Base-by-base conservation (phyloP, 1,139 yeast species). In the Scheffersomyces quercinus region DNA sequence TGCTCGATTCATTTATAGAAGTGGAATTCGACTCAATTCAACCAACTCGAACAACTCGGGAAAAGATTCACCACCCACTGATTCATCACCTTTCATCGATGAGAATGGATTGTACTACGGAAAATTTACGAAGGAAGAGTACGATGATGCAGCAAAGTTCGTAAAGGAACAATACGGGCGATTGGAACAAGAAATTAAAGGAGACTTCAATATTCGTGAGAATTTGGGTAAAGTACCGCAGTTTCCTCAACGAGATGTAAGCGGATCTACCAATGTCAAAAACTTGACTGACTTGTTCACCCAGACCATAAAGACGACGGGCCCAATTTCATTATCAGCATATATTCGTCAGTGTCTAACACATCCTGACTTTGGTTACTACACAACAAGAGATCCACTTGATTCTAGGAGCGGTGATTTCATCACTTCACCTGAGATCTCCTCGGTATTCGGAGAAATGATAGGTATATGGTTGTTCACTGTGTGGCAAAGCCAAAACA, bases 401-500 rank as follows among this genome's bases (percentile, higher is more conserved):
- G 89, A 88, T 44, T 51, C 69, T 0, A 56, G 62, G 10, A 60
- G 62, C 1, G 96, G 96, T 4, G 96, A 88, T 62, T 88, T 88
- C 60, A 77, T 85, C 44, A 88, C 96, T 0, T 84, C 93, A 0
- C 96, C 96, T 0, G 96, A 88, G 64, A 87, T 88, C 40, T 85
- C 95, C 3, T 89, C 88, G 38, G 85, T 88, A 67, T 88, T 88
- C 69, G 96, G 96, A 9, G 96, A 88, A 59, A 79, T 88, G 71
- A 75, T 88, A 43, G 96, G 95, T 0, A 68, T 88, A 8, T 88
- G 95, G 90, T 68, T 76, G 44, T 80, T 70, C 47, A 70, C 77
- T 14, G 74, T 79, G 24, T 87, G 91, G 88, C 56, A 77, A 41
- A 64, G 70, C 3, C 91, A 85, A 54, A 70, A 73, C 2, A 65